These are phyloP conservation scores for Mycena venus DNA, from an alignment of 768 basidiomycete species.

Conservation along the genomic window DNA sequence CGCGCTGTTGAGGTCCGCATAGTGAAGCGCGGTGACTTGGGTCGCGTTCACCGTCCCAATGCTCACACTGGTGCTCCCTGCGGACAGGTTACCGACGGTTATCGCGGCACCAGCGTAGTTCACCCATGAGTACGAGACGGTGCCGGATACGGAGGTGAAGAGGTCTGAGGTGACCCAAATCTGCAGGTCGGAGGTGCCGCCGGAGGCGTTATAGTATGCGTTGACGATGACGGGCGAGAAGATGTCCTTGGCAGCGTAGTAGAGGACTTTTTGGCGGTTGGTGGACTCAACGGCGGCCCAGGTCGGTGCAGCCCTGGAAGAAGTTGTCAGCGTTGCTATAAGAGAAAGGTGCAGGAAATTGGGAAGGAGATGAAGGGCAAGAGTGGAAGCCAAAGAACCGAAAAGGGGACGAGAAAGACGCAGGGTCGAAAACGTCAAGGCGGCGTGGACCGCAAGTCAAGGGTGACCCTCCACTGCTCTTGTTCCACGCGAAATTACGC, in stretches of 20 bases:
- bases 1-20: neutral
- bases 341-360: neutral
- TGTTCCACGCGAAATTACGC: no score
- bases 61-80: neutral
- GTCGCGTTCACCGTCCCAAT: conserved; percentile 12
- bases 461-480: no score
- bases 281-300: conserved; percentile 21
- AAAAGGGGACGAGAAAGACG: no score
- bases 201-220: conserved; percentile 21
- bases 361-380: neutral
- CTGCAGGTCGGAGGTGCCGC: conserved; percentile 9
- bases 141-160: neutral
- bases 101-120: conserved; percentile 2
- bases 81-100: neutral
- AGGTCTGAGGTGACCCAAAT: conserved; percentile 27
- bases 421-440: no score
- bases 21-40: neutral
- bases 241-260: conserved; percentile 26
- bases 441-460: no score
- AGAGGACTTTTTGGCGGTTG: conserved; percentile 28
- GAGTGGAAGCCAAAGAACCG: no score
- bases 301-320: conserved; percentile 22
- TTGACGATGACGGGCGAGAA: conserved; percentile 25
- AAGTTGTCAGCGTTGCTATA: neutral
- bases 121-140: conserved; percentile 16